A percentile compares a stretch with the other conserved stretches of the same genome.
phyloP scores from a whole-genome alignment of 1,284 basidiomycete species.

The Sanghuangporus baumii region DNA sequence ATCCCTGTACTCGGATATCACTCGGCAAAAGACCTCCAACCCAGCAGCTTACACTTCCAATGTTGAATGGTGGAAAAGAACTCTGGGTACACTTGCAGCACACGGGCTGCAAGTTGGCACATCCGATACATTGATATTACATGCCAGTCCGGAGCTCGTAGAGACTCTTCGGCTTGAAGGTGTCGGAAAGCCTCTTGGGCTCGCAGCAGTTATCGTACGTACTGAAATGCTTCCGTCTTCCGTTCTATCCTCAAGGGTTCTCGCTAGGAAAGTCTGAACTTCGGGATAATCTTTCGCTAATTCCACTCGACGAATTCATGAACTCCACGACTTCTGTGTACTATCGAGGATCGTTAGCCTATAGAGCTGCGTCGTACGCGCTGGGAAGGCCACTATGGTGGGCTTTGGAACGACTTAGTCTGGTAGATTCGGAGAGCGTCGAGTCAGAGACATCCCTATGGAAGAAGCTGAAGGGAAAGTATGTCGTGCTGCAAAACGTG shows the following conservation, averaged over 20 bases:
- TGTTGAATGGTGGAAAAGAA: conserved; percentile 82
- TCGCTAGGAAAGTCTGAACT: conserved; percentile 62
- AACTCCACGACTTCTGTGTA: conserved; percentile 57
- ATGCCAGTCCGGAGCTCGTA: conserved; percentile 52
- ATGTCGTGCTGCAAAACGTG: conserved; percentile 64
- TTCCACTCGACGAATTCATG: conserved; percentile 56
- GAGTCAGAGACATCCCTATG: conserved; percentile 61
- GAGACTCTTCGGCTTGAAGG: conserved; percentile 60
- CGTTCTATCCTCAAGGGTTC: conserved; percentile 20
- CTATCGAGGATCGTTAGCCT: conserved; percentile 61
- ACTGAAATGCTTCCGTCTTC: neutral
- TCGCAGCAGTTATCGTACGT: conserved; percentile 81
- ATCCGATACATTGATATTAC: conserved; percentile 57
- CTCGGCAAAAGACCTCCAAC: conserved; percentile 79
- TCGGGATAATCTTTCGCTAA: conserved; percentile 36
- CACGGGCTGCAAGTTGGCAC: conserved; percentile 49
- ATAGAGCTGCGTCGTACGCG: conserved; percentile 62
- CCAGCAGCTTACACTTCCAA: conserved; percentile 78
- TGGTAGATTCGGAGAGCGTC: conserved; percentile 51
- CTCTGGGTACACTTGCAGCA: conserved; percentile 57
- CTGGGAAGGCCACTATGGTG: conserved; percentile 82
- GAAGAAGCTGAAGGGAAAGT: conserved; percentile 62
- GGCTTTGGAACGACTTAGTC: conserved; percentile 73
- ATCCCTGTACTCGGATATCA: conserved; percentile 85
- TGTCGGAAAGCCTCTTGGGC: conserved; percentile 75